Evolutionary conservation across 1,284 basidiomycete genomes (phyloP), one percentile per base, ranked within the genome.

Genomic region (Caloboletus inedulis): DNA sequence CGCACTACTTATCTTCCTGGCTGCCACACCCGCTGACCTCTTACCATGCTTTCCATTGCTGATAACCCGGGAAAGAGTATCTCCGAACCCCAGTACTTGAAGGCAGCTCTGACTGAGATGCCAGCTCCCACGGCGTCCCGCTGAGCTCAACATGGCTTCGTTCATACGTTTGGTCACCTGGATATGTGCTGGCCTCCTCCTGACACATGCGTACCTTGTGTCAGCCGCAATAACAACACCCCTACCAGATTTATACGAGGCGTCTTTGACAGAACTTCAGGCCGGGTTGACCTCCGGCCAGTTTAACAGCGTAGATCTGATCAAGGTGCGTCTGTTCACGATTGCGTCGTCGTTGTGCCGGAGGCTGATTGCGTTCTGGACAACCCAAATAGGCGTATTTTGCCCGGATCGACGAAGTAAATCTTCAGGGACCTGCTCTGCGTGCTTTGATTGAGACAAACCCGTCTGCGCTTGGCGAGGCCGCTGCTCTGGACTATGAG

Each of bases 341-440:
- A 33, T 43, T 12, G 27, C 9, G 7, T 35, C n/a, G 18, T 29
- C 19, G 25, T 34, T 35, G 16, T 23, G 33, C 14, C 45, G n/a
- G 18, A 43, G 16, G 27, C 10, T 44, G 33, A 53, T 21, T 6
- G 7, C 34, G 37, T 40, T 34, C 27, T 19, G 29, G 41, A 36
- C 27, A 25, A 33, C 40, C 29, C 23, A 46, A 47, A 57, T 49
- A 82, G 81, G 84, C 85, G 0, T 89, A 89, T 63, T 77, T 87
- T 49, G 78, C 82, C 4, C 76, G 86, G 2, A 88, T 88, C 47
- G 77, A 83, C 10, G 85, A 89, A 68, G 85, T 87, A 42, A 87
- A 88, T 61, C 60, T 80, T n/a, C 65, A 81, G 52, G 84, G 84
- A 0, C 79, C 85, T 3, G 65, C 65, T 2, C 69, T 89, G 19